Base-by-base conservation (phyloP, 129 eudicot species). In the Oenanthe sinensis region DNA sequence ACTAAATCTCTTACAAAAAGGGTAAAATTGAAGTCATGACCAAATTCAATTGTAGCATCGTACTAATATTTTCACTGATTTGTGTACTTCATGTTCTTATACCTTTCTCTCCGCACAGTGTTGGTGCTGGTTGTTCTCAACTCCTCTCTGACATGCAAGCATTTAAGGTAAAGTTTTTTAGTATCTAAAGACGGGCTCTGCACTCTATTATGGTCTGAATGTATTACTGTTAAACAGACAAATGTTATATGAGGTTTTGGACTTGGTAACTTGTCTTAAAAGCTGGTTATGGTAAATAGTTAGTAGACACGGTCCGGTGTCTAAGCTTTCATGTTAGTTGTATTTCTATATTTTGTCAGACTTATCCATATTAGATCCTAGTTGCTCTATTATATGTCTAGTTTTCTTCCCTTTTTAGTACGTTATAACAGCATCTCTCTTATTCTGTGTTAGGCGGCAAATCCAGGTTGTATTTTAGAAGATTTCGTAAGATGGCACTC, bases 141-240 rank as follows among this genome's bases (percentile, higher is more conserved):
- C 97, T 96, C 42, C 99, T 96, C 68, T 90, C 99, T 45, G 99
- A 96, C 86, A 96, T 96, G 99, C 99, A 96, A 84, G 99, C 99
- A 72, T 96, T 96, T 84, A 96, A 96, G 97, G 98, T 91, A 78
- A 84, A 60, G 73, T 62, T 58, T 58, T 42, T 60, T 24, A 24
- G 16, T 62, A 49, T 50, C 72, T 49, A 47, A 37, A 79, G 82
- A 74, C 15, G 79, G 24, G 26, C n/a, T 71, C 77, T 81, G 39
- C 68, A 60, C 15, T 60, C 68, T 73, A 24, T 50, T 47, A 9
- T 19, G 22, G 15, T n/a, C 70, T 16, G 73, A 26, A 4, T 42
- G 52, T 72, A 20, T 8, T 70, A 50, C 28, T 63, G 60, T 48
- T 76, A 75, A 55, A 71, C 76, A 44, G 13, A 58, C 14, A n/a